These are phyloP conservation scores for Xylaria sp. DNA, from an alignment of 2,329 filamentous ascomycete species.

Conservation along the genomic window DNA sequence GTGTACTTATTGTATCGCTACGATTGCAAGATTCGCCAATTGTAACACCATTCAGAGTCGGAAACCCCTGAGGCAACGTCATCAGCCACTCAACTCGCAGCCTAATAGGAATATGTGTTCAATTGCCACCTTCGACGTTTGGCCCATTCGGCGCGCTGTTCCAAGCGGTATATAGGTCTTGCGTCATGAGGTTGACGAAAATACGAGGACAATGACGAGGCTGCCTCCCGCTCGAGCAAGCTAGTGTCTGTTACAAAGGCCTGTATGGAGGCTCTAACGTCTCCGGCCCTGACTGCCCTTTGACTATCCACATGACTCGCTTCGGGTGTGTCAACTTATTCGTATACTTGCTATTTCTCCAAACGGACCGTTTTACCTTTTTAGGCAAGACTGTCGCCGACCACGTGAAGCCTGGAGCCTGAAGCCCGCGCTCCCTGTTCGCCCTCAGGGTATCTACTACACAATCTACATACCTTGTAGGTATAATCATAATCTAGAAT, in stretches of 20 bases:
- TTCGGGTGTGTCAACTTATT: neutral
- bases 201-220: conserved; percentile 16
- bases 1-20: conserved; percentile 5
- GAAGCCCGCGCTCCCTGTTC: conserved; percentile 3
- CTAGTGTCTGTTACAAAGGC: neutral
- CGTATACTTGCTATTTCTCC: neutral
- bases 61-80: neutral
- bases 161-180: conserved; percentile 3
- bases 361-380: conserved; percentile 30
- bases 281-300: neutral
- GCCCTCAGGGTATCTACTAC: neutral
- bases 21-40: conserved; percentile 1
- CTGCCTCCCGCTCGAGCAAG: neutral
- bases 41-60: neutral
- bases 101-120: neutral
- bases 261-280: neutral
- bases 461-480: neutral
- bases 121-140: conserved; percentile 1
- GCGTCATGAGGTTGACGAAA: conserved; percentile 10
- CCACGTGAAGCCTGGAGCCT: conserved; percentile 12
- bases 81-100: neutral
- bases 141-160: conserved; percentile 5
- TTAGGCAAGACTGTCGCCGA: conserved; percentile 18
- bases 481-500: conserved; percentile 2
- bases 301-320: conserved; percentile 13